Base-by-base conservation (phyloP, 106 monocot genomes). In the Apostasia ramifera region DNA sequence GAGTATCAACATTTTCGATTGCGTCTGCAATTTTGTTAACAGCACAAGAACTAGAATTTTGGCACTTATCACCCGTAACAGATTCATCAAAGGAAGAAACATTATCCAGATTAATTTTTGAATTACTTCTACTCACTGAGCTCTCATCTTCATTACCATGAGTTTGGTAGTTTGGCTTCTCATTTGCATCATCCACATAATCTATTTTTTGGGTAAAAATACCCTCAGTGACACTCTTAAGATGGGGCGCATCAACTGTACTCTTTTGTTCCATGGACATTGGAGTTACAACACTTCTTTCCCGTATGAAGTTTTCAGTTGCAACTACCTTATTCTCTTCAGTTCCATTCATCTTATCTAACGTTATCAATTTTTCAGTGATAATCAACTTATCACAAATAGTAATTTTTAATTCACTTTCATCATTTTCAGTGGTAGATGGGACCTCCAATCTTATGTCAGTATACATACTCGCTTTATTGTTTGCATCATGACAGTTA, bases 321-420 rank as follows among this genome's bases (percentile, higher is more conserved):
- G 78, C 80, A 44, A 82, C 61, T 55, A 73, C 49, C 53, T 75
- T 81, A 59, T 78, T 81, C 78, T 70, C 80, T 74, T 83, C 83
- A 55, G 48, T 59, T 40, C 55, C n/a, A 73, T 71, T 58, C 8
- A 1, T 56, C 6, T 66, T 63, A 74, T 69, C 65, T 40, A 70
- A 41, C 44, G 15, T 64, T 50, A 76, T 66, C 64, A 53, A 44
- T 1, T 82, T 69, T 37, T 85, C 80, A 8, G 59, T 59, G 66
- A 82, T 71, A 74, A 72, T 69, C 67, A 61, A 67, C 47, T 68
- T 66, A 69, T 69, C 58, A 69, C 40, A 61, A 64, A 56, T 63
- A 47, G 51, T 38, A 55, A 66, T 11, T 3, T 13, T 62, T 39
- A 55, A 3, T 39, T 60, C 53, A 41, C 9, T 26, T 12, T 45